Evolutionary conservation across 2,329 filamentous ascomycete genomes (phyloP).

Genomic region (Diaporthe sp.): DNA sequence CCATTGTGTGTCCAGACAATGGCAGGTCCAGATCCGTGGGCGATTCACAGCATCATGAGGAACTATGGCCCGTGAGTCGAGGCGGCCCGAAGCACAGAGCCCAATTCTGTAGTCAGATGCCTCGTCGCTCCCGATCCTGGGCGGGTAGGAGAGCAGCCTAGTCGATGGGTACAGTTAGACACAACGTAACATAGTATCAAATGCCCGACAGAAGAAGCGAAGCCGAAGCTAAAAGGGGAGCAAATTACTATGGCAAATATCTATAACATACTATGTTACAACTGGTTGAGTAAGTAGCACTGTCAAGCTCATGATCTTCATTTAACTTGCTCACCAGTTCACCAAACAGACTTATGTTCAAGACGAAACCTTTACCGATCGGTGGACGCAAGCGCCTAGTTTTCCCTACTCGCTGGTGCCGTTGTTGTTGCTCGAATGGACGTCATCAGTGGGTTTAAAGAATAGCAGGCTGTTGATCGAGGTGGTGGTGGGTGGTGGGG

Average conservation of each 20-base stretch:
- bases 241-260: background rate
- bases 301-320: background rate
- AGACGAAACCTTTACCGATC: background rate
- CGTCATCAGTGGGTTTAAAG: background rate
- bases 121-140: too few species aligned
- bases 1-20: background rate
- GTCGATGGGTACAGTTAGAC: background rate
- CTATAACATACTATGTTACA: background rate
- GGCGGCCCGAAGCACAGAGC: too few species aligned
- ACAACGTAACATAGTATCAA: background rate
- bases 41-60: background rate
- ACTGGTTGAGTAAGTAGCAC: background rate
- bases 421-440: background rate
- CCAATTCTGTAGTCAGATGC: too few species aligned
- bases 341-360: background rate
- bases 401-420: background rate
- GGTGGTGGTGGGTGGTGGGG: too few species aligned
- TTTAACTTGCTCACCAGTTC: background rate
- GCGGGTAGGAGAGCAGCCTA: background rate
- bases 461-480: background rate
- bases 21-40: background rate
- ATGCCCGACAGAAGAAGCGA: background rate
- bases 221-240: background rate
- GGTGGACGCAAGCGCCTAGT: too few species aligned
- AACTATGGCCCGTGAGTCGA: too few species aligned